Evolutionary conservation across 176 grass and related monocot genomes (phyloP).

Genomic region (Aegilops tauschii): DNA sequence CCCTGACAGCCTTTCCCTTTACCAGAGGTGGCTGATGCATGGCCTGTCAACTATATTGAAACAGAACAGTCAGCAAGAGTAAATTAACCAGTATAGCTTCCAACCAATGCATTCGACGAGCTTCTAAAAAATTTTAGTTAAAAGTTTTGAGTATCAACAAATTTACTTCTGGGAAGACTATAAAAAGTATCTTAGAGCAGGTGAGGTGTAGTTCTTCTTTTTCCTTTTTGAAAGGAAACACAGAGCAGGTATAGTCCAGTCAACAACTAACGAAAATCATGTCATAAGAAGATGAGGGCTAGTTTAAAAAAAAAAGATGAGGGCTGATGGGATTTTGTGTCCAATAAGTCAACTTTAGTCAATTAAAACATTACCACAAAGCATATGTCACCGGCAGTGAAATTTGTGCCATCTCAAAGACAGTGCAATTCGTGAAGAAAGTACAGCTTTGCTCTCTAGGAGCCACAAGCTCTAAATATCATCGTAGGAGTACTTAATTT

Average conservation of each 20-base stretch:
- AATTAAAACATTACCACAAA: background rate
- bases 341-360: background rate
- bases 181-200: background rate
- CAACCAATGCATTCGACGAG: background rate
- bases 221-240: background rate
- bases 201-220: background rate
- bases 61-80: constrained; percentile 10
- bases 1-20: constrained; percentile 56
- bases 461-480: background rate
- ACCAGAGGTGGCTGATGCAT: constrained; percentile 38
- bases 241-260: background rate
- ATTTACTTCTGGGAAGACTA: background rate
- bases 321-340: background rate
- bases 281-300: background rate
- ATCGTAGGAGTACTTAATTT: background rate
- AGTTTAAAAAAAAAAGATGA: background rate
- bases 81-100: background rate
- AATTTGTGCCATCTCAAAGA: background rate
- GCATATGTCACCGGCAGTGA: background rate
- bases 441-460: background rate
- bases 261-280: background rate
- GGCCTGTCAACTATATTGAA: constrained; percentile 40
- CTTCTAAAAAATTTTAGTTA: background rate
- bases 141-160: background rate
- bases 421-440: background rate